Conservation (phyloP, 2,329 filamentous ascomycete genomes). For the Neurospora crassa region DNA sequence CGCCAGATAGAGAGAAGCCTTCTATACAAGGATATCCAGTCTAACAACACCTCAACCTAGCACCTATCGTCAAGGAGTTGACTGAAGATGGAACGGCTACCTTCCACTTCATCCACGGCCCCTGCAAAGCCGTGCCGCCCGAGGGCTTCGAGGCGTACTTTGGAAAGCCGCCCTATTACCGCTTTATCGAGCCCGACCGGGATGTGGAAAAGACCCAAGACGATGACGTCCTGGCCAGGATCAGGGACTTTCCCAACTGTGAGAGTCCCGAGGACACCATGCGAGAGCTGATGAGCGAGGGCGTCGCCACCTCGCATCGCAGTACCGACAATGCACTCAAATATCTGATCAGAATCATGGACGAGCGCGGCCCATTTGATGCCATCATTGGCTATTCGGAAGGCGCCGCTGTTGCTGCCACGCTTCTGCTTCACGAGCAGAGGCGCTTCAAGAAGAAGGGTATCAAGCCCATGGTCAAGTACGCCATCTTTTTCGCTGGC, state of each 20-base stretch:
- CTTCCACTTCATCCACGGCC: constrained; percentile 44
- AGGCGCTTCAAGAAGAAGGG: constrained; percentile 26
- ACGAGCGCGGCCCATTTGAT: constrained; percentile 36
- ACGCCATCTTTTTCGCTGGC: constrained; percentile 41
- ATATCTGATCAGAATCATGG: constrained; percentile 34
- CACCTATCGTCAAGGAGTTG: constrained; percentile 39
- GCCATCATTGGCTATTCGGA: constrained; percentile 53
- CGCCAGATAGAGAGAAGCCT: not conserved
- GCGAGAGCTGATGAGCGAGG: constrained; percentile 33
- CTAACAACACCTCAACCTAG: constrained; percentile 18
- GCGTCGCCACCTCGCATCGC: constrained; percentile 21
- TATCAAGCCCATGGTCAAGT: constrained; percentile 31
- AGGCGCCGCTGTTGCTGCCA: constrained; percentile 46
- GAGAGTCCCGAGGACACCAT: constrained; percentile 46
- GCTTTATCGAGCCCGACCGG: constrained; percentile 43
- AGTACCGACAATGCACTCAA: constrained; percentile 33
- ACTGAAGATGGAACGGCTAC: constrained; percentile 33
- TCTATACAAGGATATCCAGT: not conserved
- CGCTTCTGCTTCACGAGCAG: constrained; percentile 41
- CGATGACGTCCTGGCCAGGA: constrained; percentile 38
- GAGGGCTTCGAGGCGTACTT: constrained; percentile 48
- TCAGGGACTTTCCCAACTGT: constrained; percentile 44
- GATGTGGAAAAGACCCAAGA: constrained; percentile 32
- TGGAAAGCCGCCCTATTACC: constrained; percentile 43
- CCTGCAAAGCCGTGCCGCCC: constrained; percentile 39